phyloP scores from a whole-genome alignment of 1,284 basidiomycete species.

The Ustilago shanxiensis region DNA sequence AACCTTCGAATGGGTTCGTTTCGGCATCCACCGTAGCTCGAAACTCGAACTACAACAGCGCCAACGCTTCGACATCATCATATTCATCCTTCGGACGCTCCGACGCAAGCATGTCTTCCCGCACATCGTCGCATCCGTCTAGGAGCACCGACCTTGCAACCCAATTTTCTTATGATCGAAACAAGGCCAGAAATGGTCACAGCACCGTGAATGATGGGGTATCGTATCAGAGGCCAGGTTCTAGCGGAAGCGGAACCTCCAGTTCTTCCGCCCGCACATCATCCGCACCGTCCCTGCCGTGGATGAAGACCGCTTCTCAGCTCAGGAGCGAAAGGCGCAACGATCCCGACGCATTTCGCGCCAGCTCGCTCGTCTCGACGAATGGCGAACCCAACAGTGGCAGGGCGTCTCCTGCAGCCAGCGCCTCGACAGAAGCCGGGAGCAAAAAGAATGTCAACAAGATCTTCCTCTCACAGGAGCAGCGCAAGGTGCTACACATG shows the following conservation, averaged over 20 bases:
- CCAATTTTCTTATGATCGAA: constrained; percentile 33
- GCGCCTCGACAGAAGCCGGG: not conserved
- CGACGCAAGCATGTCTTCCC: not conserved
- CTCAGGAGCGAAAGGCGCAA: constrained; percentile 34
- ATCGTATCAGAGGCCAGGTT: not conserved
- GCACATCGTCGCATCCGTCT: constrained; percentile 16
- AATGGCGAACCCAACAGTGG: constrained; percentile 3
- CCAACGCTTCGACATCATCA: constrained; percentile 5
- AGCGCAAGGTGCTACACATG: constrained; percentile 62
- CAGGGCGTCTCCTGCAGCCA: constrained; percentile 15
- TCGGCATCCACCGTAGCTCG: constrained; percentile 19
- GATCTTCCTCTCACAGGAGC: constrained; percentile 62
- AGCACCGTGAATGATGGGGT: not conserved
- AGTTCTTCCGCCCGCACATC: constrained; percentile 19
- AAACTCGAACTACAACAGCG: constrained; percentile 6
- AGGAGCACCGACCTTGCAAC: constrained; percentile 23
- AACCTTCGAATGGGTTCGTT: constrained; percentile 18
- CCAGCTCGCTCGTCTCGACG: constrained; percentile 30
- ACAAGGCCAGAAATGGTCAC: constrained; percentile 7
- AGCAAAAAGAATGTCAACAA: constrained; percentile 47
- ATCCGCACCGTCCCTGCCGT: constrained; percentile 32
- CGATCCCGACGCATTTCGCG: constrained; percentile 32
- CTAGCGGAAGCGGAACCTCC: constrained; percentile 8
- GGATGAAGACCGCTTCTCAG: constrained; percentile 47
- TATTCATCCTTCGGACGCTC: constrained; percentile 3